Evolutionary conservation across 2,329 filamentous ascomycete species (phyloP), one percentile per base, ranked within the genome.

Genomic region (Helotiales sp.): DNA sequence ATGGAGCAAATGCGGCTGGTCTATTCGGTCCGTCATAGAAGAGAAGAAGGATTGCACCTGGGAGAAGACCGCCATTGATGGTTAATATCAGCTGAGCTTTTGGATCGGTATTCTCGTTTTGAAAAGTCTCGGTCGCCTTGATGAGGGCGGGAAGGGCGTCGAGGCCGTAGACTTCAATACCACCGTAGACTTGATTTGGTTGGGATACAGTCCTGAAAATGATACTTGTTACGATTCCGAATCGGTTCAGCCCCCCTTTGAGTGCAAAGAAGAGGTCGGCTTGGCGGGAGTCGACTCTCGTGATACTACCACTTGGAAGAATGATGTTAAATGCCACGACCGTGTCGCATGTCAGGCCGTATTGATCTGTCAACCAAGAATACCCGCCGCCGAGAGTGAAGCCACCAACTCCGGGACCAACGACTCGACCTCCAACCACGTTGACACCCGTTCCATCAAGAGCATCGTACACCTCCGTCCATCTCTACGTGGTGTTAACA

Each of bases 311-410:
- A 40, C 78, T 73, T 7, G 77, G 71, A 13, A 71, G 69, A 22
- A 78, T 74, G 5, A 74, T 72, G 22, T 66, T 71, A 45, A 49
- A 68, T 26, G 70, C 63, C 17, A 58, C 24, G n/a, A 71, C 47
- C 1, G 77, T 78, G 17, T 81, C 78, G 60, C 75, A 77, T 3
- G 80, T 79, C 11, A 80, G 64, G 5, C 74, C 69, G n/a, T 75
- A 61, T 74, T 68, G 69, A 24, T 79, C 2, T 65, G 62, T 72
- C 5, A 64, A 55, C 63, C 72, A 69, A 72, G 75, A 71, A 81
- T 79, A 77, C 6, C 65, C 69, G 2, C 72, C 73, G 55, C 79
- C 78, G 40, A 79, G 79, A 17, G 74, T 79, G 15, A 76, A 76
- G 26, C 78, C 79, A 15, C 67, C 70, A 60, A 80, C 67, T 24